A percentile compares a stretch with the other conserved stretches of the same genome.
These are phyloP conservation scores for Fusarium fujikuroi DNA, from an alignment of 2,329 filamentous ascomycete genomes.

Conservation along the genomic window DNA sequence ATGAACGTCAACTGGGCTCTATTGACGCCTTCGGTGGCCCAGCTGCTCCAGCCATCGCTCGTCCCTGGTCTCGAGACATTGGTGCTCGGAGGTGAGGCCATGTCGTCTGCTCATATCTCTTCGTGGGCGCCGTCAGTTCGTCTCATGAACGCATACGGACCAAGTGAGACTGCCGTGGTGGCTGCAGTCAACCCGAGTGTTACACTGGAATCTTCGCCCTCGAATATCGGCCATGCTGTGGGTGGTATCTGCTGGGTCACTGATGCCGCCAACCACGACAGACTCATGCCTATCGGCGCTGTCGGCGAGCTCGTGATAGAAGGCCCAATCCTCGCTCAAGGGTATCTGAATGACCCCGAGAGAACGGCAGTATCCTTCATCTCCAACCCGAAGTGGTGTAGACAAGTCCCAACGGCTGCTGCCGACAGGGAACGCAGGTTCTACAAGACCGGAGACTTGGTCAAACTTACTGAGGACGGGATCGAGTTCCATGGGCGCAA, in stretches of 20 bases:
- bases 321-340: constrained; percentile 55
- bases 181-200: constrained; percentile 19
- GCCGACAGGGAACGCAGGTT: constrained; percentile 1
- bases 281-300: constrained; percentile 43
- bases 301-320: constrained; percentile 53
- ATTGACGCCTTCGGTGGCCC: constrained; percentile 34
- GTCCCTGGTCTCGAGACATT: constrained; percentile 26
- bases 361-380: constrained; percentile 48
- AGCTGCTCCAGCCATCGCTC: constrained; percentile 18
- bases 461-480: constrained; percentile 36
- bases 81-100: constrained; percentile 39
- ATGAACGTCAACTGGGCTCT: constrained; percentile 35
- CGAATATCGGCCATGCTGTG: constrained; percentile 33
- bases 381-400: constrained; percentile 24
- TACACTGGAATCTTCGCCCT: constrained; percentile 1
- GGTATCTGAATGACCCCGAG: constrained; percentile 57
- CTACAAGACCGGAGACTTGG: constrained; percentile 41
- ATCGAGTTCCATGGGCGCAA: constrained; percentile 44
- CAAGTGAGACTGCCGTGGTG: constrained; percentile 35
- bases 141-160: constrained; percentile 39
- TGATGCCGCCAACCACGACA: constrained; percentile 37
- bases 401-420: background rate
- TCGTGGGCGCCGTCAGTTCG: constrained; percentile 26
- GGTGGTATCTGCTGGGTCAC: constrained; percentile 42
- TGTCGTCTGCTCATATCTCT: constrained; percentile 30